phyloP scores from a whole-genome alignment of 441 rosid species.

The Pelargonium myrrhifolium region DNA sequence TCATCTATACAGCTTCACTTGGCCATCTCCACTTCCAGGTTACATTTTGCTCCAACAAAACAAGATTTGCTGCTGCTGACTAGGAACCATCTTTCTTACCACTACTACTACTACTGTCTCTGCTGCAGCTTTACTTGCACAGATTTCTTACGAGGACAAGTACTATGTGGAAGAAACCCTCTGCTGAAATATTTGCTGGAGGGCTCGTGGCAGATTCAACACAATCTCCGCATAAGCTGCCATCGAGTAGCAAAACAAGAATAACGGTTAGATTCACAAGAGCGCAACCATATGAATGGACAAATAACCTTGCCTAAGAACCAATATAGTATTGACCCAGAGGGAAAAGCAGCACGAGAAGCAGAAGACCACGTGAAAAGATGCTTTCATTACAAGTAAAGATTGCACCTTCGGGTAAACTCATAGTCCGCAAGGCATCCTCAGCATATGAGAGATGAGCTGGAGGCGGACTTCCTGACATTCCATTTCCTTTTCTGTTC shows the following conservation, averaged over 20 bases:
- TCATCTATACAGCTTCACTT: too few species aligned
- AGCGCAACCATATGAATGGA: neutral
- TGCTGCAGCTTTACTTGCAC: neutral
- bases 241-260: conserved; percentile 13
- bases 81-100: too few species aligned
- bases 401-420: conserved; percentile 85
- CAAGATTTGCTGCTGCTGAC: too few species aligned
- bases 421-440: conserved; percentile 65
- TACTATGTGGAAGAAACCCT: conserved; percentile 24
- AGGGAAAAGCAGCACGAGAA: too few species aligned
- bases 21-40: too few species aligned
- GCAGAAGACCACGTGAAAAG: too few species aligned
- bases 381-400: too few species aligned
- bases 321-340: neutral
- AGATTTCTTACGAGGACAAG: neutral
- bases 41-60: too few species aligned
- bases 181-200: conserved; percentile 45
- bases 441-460: conserved; percentile 74
- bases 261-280: neutral
- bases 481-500: conserved; percentile 29
- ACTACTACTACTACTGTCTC: neutral
- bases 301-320: neutral
- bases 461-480: conserved; percentile 39
- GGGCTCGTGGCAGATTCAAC: conserved; percentile 53
- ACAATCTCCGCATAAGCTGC: conserved; percentile 92